Percentiles rank a stretch among this genome's conserved stretches.
Conservation (phyloP, 2,329 filamentous ascomycete genomes). For the Phaeosphaeria sp. region DNA sequence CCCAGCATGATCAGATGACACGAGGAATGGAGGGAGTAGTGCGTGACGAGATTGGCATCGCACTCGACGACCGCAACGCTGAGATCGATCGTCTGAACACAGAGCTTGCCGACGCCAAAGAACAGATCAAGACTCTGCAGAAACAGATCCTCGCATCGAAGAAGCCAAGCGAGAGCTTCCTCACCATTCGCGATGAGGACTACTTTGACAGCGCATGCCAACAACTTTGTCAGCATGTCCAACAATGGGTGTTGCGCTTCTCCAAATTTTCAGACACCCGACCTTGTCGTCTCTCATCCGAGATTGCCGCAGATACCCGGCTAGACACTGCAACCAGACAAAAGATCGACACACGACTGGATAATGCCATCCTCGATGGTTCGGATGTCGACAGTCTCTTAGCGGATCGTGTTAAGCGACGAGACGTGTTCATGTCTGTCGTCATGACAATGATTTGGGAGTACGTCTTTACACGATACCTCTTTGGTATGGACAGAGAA, state of each 20-base stretch:
- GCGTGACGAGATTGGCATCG: conserved; percentile 65
- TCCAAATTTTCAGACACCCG: conserved; percentile 96
- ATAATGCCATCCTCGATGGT: conserved; percentile 93
- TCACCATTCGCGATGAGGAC: conserved; percentile 84
- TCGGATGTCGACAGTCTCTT: conserved; percentile 91
- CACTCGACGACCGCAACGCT: conserved; percentile 79
- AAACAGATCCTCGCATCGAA: conserved; percentile 64
- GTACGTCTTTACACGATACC: conserved; percentile 95
- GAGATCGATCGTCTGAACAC: conserved; percentile 80
- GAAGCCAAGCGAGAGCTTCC: conserved; percentile 72
- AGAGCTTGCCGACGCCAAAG: conserved; percentile 75
- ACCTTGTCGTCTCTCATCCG: conserved; percentile 79
- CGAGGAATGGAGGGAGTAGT: conserved; percentile 68
- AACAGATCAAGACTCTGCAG: conserved; percentile 66
- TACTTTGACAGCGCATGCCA: conserved; percentile 95
- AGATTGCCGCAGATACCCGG: conserved; percentile 71
- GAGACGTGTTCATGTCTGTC: conserved; percentile 98
- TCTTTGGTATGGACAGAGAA: conserved; percentile 98
- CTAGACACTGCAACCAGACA: conserved; percentile 58
- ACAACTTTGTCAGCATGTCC: conserved; percentile 91
- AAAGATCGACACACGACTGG: conserved; percentile 90
- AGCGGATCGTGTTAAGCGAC: conserved; percentile 82
- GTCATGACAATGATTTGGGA: conserved; percentile 99
- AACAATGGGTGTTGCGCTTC: conserved; percentile 97
- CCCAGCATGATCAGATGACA: conserved; percentile 67